These are phyloP conservation scores for Dryadomyces quercivorus DNA, from an alignment of 2,329 filamentous ascomycete genomes.

Conservation along the genomic window DNA sequence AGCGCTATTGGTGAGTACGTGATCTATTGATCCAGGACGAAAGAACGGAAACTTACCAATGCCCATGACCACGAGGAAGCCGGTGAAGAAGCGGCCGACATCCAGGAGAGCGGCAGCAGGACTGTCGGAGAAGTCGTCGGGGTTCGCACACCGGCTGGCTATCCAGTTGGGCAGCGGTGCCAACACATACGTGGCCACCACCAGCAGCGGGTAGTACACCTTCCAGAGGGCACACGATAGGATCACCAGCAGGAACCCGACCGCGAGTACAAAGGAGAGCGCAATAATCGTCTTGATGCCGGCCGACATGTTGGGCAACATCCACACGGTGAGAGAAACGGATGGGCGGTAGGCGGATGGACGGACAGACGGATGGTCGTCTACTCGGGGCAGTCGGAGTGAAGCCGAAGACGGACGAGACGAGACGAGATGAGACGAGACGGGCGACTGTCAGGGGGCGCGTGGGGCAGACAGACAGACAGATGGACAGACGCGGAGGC, in stretches of 20 bases:
- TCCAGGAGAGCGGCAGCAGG: constrained; percentile 77
- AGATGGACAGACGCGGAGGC: too few relatives aligned
- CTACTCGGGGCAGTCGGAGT: too few relatives aligned
- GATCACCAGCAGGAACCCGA: constrained; percentile 97
- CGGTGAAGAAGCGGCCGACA: constrained; percentile 85
- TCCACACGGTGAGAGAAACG: too few relatives aligned
- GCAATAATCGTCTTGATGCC: constrained; percentile 98
- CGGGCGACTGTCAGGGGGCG: too few relatives aligned
- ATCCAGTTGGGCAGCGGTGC: constrained; percentile 96
- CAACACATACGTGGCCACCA: constrained; percentile 89
- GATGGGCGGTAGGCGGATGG: too few relatives aligned
- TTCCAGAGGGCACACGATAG: constrained; percentile 92
- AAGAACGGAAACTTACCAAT: constrained; percentile 57
- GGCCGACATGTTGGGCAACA: constrained; percentile 41
- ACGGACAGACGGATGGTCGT: too few relatives aligned
- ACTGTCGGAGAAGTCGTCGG: constrained; percentile 89
- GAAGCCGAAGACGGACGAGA: too few relatives aligned
- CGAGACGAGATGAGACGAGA: too few relatives aligned
- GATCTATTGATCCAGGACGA: neutral
- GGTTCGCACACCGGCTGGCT: constrained; percentile 74
- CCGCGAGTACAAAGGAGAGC: constrained; percentile 95
- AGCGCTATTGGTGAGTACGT: constrained; percentile 46
- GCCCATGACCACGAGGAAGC: constrained; percentile 94
- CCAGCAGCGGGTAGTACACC: constrained; percentile 87
- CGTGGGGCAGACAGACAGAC: too few relatives aligned